A percentile compares a stretch with the other conserved stretches of the same genome.
Conservation (phyloP, 257 asterid genomes). For the Przewalskia tangutica region DNA sequence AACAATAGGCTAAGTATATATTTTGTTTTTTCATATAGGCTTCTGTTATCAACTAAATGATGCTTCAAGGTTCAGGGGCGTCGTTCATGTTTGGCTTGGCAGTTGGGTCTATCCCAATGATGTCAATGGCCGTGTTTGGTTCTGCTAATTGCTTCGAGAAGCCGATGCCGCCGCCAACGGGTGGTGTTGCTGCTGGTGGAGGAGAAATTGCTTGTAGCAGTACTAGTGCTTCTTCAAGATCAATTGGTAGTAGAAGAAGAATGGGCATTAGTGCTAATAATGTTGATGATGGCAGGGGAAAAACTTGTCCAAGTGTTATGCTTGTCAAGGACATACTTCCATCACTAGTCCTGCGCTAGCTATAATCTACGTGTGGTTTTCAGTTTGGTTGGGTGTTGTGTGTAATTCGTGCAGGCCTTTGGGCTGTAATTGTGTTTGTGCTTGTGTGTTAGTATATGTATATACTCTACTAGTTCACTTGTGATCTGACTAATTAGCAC, state of each 20-base stretch:
- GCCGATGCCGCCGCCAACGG: neutral
- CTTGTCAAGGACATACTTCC: slow-evolving; percentile 6
- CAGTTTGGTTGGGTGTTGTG: neutral
- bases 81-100: slow-evolving; percentile 1
- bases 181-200: neutral
- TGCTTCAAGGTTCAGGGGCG: slow-evolving; percentile 4
- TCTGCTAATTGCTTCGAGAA: neutral
- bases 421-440: neutral
- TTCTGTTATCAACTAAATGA: neutral
- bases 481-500: neutral
- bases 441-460: neutral
- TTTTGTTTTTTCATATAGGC: neutral
- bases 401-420: neutral
- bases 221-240: neutral
- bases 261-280: neutral
- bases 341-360: neutral
- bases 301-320: neutral
- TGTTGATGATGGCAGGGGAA: neutral
- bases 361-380: neutral
- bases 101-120: slow-evolving; percentile 6
- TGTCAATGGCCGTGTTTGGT: slow-evolving; percentile 1
- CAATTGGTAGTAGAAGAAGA: neutral
- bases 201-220: neutral
- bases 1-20: neutral
- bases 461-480: neutral